These are phyloP conservation scores for Amaranthus tricolor DNA, from an alignment of 179 eudicot species.

Conservation along the genomic window DNA sequence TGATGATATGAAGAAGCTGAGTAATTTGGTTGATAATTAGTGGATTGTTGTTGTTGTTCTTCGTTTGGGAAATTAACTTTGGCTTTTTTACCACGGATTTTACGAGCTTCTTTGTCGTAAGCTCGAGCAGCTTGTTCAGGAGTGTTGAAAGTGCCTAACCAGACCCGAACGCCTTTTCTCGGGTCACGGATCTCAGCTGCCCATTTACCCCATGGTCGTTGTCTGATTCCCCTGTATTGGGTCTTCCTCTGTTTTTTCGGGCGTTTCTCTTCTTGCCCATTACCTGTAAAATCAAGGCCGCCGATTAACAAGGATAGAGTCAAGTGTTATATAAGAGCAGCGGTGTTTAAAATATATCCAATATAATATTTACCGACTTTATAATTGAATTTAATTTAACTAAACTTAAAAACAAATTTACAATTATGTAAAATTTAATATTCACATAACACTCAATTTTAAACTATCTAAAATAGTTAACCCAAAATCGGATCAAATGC, in stretches of 20 bases:
- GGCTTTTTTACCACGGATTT: conserved; percentile 75
- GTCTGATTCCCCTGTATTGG: conserved; percentile 81
- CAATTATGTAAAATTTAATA: no score
- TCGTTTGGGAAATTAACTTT: conserved; percentile 86
- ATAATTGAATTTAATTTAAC: not conserved
- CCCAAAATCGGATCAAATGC: no score
- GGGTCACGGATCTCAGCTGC: conserved; percentile 93
- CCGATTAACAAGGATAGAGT: not conserved
- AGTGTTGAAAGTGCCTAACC: conserved; percentile 84
- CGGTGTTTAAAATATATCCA: no score
- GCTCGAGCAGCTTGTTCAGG: conserved; percentile 91
- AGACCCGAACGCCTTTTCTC: conserved; percentile 76
- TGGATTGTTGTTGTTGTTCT: conserved; percentile 1
- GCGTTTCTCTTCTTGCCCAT: conserved; percentile 25
- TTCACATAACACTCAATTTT: no score
- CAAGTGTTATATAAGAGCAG: no score
- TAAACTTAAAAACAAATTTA: no score
- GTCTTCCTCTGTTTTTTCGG: conserved; percentile 65
- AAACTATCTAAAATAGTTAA: no score
- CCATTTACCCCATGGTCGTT: conserved; percentile 94
- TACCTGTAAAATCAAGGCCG: conserved; percentile 38
- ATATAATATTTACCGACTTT: no score
- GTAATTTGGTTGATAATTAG: not conserved
- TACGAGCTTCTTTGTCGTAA: conserved; percentile 73
- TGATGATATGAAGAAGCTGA: not conserved